These are phyloP conservation scores for Stephania cephalantha DNA, from an alignment of 164 flowering plant genomes.

Conservation along the genomic window DNA sequence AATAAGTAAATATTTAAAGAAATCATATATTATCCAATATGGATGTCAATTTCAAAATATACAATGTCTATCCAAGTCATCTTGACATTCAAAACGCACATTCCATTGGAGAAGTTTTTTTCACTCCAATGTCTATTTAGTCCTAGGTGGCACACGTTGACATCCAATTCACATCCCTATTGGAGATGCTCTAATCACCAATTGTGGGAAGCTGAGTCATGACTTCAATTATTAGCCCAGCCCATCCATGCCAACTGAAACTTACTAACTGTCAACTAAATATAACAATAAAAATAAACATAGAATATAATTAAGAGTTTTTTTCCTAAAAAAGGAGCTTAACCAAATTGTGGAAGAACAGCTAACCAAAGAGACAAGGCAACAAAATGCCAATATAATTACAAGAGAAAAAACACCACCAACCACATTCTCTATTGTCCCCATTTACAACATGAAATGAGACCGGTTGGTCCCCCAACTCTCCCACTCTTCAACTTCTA, in stretches of 20 bases:
- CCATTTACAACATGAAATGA: not conserved
- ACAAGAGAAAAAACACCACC: not conserved
- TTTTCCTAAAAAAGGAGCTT: not conserved
- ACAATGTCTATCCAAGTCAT: no score
- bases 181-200: no score
- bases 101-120: no score
- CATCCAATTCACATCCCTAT: no score
- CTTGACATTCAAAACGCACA: no score
- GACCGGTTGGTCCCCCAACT: not conserved
- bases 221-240: not conserved
- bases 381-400: slow-evolving; percentile 5
- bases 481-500: not conserved
- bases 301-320: no score
- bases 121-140: no score
- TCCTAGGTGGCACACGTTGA: no score
- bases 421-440: not conserved
- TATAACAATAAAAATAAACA: slow-evolving; percentile 10
- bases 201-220: not conserved
- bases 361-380: not conserved
- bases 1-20: no score
- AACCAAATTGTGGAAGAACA: not conserved
- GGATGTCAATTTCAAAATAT: no score
- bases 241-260: slow-evolving; percentile 25
- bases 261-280: slow-evolving; percentile 32
- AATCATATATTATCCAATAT: no score